Base-by-base conservation (phyloP, 371 early-diverging fungal genomes). In the Apophysomyces sp. region DNA sequence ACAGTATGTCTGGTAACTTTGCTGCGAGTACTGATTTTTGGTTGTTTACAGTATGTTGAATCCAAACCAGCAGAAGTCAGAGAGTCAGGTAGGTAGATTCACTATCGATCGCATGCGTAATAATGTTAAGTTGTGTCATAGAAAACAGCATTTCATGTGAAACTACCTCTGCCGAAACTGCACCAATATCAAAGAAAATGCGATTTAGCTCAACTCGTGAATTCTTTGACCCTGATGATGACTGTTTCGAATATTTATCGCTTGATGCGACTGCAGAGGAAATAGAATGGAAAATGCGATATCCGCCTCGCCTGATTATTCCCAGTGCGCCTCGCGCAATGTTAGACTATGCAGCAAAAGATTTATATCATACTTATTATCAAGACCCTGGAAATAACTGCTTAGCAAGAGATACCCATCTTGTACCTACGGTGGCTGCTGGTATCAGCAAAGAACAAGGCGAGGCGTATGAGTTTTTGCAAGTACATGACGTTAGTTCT, bases 301-400 rank as follows among this genome's bases (percentile, higher is more conserved):
- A 66, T 58, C 74, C 74, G 0, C 73, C 73, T 21, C 65, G 51
- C 9, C 51, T 58, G 30, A 24, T 41, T 9, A 71, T 74, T 52
- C 74, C 74, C 7, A 74, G 68, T 21, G 74, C 74, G 16, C 74
- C 74, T 13, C 60, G 65, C 26, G 74, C 74, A 0, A 74, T 74
- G 74, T 58, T 74, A 24, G 74, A 69, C 56, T 56, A 26, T 56
- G 27, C 27, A 34, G 32, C 56, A 7, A 26, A 27, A 54, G 49
- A 44, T 21, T 11, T 21, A 44, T 44, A 44, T 44, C 18, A 29
- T 54, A 27, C 34, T 4, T 31, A 32, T 13, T 31, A 54, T n/a
- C 54, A 32, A 13, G 54, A 54, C 11, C 28, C 11, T 54, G 34
- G 29, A 29, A 54, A 54, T 29, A 54, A 13, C 30, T 31, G 32